Evolutionary conservation across 495 filamentous ascomycete genomes (phyloP).

Genomic region (Xylaria palmicola): DNA sequence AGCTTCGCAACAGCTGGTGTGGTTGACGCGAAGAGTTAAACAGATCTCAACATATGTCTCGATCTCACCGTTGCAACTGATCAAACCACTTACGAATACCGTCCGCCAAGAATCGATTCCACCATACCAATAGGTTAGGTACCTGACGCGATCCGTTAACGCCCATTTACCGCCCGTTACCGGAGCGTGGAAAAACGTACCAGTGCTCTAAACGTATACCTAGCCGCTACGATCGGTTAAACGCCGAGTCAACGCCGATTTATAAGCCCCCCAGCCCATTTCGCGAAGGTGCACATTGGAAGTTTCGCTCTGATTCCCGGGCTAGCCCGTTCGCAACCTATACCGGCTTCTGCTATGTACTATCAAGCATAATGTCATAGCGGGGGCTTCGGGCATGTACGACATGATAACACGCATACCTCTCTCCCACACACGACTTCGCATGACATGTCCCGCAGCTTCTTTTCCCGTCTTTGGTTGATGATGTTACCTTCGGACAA

Average conservation of each 20-base stretch:
- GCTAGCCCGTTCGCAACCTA: background rate
- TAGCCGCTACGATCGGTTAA: background rate
- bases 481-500: constrained; percentile 3
- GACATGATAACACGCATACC: background rate
- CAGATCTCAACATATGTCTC: background rate
- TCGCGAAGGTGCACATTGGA: background rate
- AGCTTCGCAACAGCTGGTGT: too few species aligned
- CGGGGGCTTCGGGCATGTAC: background rate
- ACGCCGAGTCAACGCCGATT: too few species aligned
- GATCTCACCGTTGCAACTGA: too few species aligned
- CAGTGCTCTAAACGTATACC: background rate
- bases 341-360: background rate
- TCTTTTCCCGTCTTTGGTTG: background rate
- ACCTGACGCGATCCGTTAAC: too few species aligned
- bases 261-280: constrained; percentile 1
- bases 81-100: too few species aligned
- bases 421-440: background rate
- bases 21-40: background rate
- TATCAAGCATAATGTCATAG: background rate
- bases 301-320: background rate
- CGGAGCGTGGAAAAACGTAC: constrained; percentile 1
- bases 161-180: background rate
- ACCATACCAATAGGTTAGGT: background rate
- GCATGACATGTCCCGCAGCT: background rate
- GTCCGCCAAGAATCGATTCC: too few species aligned